These are phyloP conservation scores for Albophoma yamanashiensis DNA, from an alignment of 2,329 filamentous ascomycete species.

Conservation along the genomic window DNA sequence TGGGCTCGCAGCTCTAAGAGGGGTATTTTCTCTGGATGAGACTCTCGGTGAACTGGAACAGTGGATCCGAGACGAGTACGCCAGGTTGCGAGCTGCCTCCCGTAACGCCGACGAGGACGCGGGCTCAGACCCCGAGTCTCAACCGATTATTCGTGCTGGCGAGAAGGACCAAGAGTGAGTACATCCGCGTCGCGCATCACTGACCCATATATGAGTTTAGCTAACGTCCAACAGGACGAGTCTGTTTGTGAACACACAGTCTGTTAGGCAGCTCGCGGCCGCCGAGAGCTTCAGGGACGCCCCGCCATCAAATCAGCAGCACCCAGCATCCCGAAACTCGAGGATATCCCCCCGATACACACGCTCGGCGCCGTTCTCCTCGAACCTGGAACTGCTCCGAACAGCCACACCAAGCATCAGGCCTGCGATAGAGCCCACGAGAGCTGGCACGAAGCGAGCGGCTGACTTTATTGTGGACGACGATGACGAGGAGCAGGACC, in stretches of 20 bases:
- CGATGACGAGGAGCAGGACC: background rate
- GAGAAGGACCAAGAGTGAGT: background rate
- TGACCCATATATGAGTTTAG: background rate
- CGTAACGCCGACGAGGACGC: background rate
- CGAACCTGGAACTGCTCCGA: background rate
- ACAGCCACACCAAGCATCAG: background rate
- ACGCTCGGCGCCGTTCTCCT: background rate
- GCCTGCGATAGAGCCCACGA: background rate
- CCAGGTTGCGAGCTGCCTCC: background rate
- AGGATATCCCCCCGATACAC: too few relatives aligned
- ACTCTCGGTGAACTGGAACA: slow-evolving; percentile 9
- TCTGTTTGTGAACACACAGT: background rate
- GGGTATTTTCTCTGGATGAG: slow-evolving; percentile 7
- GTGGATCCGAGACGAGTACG: slow-evolving; percentile 11
- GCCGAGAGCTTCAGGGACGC: slow-evolving; percentile 8
- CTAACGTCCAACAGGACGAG: background rate
- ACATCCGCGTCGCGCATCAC: too few relatives aligned
- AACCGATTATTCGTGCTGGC: background rate
- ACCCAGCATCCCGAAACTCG: background rate
- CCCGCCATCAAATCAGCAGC: slow-evolving; percentile 8
- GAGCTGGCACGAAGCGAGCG: background rate
- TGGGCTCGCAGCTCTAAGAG: slow-evolving; percentile 6
- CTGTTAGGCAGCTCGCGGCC: slow-evolving; percentile 15
- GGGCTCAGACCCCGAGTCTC: background rate
- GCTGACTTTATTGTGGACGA: background rate